Base-by-base conservation (phyloP, 441 rosid genomes). In the Eruca vesicaria region DNA sequence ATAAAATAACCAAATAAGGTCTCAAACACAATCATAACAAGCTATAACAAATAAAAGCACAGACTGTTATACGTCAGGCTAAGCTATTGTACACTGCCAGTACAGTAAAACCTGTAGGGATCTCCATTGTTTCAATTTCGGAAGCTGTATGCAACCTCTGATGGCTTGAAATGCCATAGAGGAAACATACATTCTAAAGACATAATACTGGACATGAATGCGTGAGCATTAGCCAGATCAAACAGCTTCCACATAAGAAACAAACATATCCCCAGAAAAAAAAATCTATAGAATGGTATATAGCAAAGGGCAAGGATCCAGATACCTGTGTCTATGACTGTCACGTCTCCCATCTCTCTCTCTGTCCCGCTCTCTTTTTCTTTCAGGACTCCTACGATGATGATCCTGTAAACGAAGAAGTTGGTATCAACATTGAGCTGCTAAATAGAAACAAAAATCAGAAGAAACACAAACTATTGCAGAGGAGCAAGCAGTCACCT, bases 41-140 rank as follows among this genome's bases (percentile, higher is more conserved):
- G 20, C 31, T 32, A 66, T 26, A 33, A 26, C 36, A 48, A 43
- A 5, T 8, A 33, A 9, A 41, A 45, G 20, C 41, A 63, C 57
- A 12, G 58, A 50, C 7, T 9, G 6, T 8, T 2, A 15, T 26
- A 14, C 55, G 29, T 28, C 66, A 29, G 61, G 63, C 8, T 9
- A 66, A 12, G 63, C n/a, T 38, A 58, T 94, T 88, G 98, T 87
- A 92, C 97, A 90, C 97, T 95, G 97, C 58, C 98, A 91, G 90
- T 92, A 75, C 98, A 91, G 97, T 88, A 88, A 92, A 87, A 95
- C 98, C 98, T 92, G 98, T 87, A 80, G 82, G 94, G 93, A 92
- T 85, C 96, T 77, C 23, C 6, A 18, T 1, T 41, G 32, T 35
- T 60, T 84, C 68, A 55, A 79, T 95, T n/a, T 91, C 66, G 95